A percentile compares a stretch with the other conserved stretches of the same genome.
These are phyloP conservation scores for Aristolochia fimbriata DNA, from an alignment of 164 flowering plant genomes.

Conservation along the genomic window DNA sequence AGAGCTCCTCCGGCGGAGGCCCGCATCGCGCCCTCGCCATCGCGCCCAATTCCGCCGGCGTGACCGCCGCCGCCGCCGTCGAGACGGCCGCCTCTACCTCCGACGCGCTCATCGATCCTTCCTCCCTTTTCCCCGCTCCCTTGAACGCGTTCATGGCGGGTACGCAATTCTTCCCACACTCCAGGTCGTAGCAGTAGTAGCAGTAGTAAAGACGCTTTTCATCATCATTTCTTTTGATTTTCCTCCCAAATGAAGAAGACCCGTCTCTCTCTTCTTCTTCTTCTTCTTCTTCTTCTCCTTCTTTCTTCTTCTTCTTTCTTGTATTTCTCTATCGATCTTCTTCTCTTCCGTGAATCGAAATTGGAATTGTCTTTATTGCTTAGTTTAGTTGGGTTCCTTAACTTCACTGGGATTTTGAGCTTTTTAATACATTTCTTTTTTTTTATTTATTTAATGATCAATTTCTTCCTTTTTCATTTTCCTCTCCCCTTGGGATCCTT, in stretches of 20 bases:
- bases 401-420: too few relatives aligned
- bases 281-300: too few relatives aligned
- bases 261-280: too few relatives aligned
- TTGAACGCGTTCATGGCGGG: slow-evolving; percentile 69
- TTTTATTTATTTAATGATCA: background rate
- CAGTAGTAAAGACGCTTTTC: too few relatives aligned
- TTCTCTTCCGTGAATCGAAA: too few relatives aligned
- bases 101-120: slow-evolving; percentile 36
- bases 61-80: slow-evolving; percentile 5
- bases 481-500: background rate
- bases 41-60: too few relatives aligned
- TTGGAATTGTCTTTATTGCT: too few relatives aligned
- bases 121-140: slow-evolving; percentile 55
- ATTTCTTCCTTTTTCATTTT: background rate
- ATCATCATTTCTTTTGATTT: background rate
- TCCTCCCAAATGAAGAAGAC: background rate
- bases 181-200: slow-evolving; percentile 12
- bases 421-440: background rate
- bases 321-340: too few relatives aligned
- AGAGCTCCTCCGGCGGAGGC: slow-evolving; percentile 25
- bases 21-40: slow-evolving; percentile 11
- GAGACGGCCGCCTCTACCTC: slow-evolving; percentile 8
- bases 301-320: too few relatives aligned
- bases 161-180: slow-evolving; percentile 75
- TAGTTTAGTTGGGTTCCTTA: too few relatives aligned